Percentiles rank a stretch among this genome's conserved stretches.
phyloP scores from a whole-genome alignment of 176 grass and related monocot species.

The Aegilops bicornis region DNA sequence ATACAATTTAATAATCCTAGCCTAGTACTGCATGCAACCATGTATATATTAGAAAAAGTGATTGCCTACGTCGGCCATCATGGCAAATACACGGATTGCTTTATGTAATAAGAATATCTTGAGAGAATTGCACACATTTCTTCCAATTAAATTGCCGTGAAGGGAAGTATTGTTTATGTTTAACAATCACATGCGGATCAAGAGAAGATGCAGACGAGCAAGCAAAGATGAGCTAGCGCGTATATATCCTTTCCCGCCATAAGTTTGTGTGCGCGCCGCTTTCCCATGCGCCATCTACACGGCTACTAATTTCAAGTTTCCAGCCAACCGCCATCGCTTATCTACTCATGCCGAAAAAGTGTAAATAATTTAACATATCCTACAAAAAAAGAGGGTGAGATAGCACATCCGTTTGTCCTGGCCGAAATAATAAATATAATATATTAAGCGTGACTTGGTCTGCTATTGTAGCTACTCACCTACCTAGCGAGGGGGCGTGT shows the following conservation, averaged over 20 bases:
- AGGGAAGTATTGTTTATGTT: not conserved
- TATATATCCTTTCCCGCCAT: conserved; percentile 13
- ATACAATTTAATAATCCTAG: not conserved
- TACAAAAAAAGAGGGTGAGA: not conserved
- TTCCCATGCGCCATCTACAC: conserved; percentile 26
- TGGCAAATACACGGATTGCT: not conserved
- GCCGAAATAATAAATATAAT: not conserved
- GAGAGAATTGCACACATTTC: not conserved
- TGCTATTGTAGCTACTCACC: not conserved
- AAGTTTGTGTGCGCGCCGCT: conserved; percentile 1
- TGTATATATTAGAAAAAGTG: too few relatives aligned
- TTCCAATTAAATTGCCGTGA: not conserved
- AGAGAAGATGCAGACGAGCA: not conserved
- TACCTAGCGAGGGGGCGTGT: not conserved
- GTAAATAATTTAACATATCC: not conserved
- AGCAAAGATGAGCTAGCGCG: conserved; percentile 2
- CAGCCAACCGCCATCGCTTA: not conserved
- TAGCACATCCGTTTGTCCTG: not conserved
- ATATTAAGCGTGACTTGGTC: not conserved
- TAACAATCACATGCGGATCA: not conserved
- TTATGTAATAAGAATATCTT: not conserved
- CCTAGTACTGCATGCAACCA: not conserved
- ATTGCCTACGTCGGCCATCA: not conserved
- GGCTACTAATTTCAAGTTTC: conserved; percentile 4
- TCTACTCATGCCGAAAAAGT: not conserved